Conservation (phyloP, 176 grass and related monocot species). For the Aegilops sharonensis region DNA sequence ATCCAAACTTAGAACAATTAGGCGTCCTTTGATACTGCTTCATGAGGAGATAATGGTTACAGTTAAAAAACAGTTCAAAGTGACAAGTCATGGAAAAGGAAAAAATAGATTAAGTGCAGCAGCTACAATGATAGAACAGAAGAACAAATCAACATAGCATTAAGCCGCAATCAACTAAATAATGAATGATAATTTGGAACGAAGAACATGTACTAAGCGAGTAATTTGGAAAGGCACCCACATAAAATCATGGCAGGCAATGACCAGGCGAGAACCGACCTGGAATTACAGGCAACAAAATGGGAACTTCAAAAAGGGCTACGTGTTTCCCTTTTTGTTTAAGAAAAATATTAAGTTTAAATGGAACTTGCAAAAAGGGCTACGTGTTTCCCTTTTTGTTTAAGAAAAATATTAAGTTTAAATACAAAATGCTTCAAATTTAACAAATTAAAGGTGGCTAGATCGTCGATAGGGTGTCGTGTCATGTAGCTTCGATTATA, state of each 20-base stretch:
- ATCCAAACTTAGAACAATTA: slow-evolving; percentile 89
- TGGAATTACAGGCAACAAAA: slow-evolving; percentile 7
- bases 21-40: slow-evolving; percentile 78
- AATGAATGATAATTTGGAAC: neutral
- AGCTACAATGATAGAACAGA: neutral
- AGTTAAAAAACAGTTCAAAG: neutral
- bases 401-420: neutral
- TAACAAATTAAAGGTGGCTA: slow-evolving; percentile 1
- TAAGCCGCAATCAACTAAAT: slow-evolving; percentile 17
- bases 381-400: neutral
- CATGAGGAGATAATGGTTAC: slow-evolving; percentile 37
- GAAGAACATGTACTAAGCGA: neutral
- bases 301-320: neutral
- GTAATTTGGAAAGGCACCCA: neutral
- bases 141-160: neutral
- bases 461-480: neutral
- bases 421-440: slow-evolving; percentile 4
- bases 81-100: neutral
- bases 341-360: neutral
- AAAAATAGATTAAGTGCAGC: slow-evolving; percentile 7
- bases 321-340: neutral
- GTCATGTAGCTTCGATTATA: neutral
- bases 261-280: neutral
- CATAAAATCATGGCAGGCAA: slow-evolving; percentile 9
- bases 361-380: slow-evolving; percentile 6